Evolutionary conservation across 75 land plant species (phyloP).

Genomic region (Pinus taeda): DNA sequence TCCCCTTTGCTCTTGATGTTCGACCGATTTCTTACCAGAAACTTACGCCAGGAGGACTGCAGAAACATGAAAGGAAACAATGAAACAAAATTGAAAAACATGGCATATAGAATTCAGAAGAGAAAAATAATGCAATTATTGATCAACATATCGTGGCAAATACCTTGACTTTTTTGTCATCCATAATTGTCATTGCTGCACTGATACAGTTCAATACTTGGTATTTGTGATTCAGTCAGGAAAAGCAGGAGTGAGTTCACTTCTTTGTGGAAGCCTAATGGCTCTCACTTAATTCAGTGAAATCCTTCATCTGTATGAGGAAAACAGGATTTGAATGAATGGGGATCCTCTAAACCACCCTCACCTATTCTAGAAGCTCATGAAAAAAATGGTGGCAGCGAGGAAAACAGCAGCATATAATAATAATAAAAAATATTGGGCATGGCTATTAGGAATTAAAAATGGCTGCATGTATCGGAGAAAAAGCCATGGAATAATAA

Average conservation of each 20-base stretch:
- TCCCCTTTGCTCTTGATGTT: slow-evolving; percentile 28
- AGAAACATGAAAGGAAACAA: neutral
- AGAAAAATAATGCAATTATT: neutral
- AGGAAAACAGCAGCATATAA: neutral
- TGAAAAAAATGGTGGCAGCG: neutral
- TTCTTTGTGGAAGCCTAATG: too few relatives aligned
- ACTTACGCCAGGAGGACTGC: slow-evolving; percentile 42
- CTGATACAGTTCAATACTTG: neutral
- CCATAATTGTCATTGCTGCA: neutral
- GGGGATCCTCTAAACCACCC: too few relatives aligned
- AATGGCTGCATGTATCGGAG: too few relatives aligned
- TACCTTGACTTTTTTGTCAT: neutral
- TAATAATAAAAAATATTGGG: too few relatives aligned
- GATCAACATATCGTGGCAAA: neutral
- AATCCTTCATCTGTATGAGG: too few relatives aligned
- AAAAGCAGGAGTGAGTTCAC: too few relatives aligned
- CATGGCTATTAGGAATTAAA: too few relatives aligned
- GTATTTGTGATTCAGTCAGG: too few relatives aligned
- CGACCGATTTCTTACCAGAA: slow-evolving; percentile 48
- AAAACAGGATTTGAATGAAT: too few relatives aligned
- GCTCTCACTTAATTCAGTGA: too few relatives aligned
- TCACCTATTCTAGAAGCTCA: neutral
- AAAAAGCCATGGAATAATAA: too few relatives aligned
- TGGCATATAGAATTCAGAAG: neutral
- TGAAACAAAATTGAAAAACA: neutral